These are phyloP conservation scores for Poronia punctata DNA, from an alignment of 495 filamentous ascomycete genomes.

Conservation along the genomic window DNA sequence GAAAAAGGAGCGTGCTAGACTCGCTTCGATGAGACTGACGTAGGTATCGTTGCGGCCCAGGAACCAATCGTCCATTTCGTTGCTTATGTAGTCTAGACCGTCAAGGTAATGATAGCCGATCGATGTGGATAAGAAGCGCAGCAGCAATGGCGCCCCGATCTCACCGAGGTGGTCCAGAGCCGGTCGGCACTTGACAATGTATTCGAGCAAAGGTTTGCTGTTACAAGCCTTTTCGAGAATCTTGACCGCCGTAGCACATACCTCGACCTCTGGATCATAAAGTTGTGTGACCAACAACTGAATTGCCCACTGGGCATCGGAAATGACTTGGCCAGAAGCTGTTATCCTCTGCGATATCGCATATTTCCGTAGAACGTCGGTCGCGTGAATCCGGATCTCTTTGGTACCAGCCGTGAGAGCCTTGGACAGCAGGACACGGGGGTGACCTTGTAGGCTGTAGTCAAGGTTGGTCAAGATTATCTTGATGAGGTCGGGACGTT, in stretches of 20 bases:
- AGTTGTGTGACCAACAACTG: constrained; percentile 92
- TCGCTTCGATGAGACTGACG: constrained; percentile 90
- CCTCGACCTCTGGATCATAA: constrained; percentile 94
- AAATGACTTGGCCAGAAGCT: constrained; percentile 30
- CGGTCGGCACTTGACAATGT: constrained; percentile 93
- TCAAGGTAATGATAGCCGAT: constrained; percentile 97
- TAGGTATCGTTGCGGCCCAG: constrained; percentile 90
- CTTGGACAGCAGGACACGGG: constrained; percentile 86
- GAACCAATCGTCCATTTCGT: constrained; percentile 99
- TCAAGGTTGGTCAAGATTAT: constrained; percentile 84
- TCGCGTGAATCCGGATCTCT: constrained; percentile 80
- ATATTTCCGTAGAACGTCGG: constrained; percentile 77
- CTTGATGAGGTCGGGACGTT: constrained; percentile 84
- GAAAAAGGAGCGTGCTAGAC: constrained; percentile 79
- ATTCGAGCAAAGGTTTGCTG: constrained; percentile 78
- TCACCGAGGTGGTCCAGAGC: constrained; percentile 93
- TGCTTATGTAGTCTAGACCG: constrained; percentile 93
- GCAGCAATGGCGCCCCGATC: constrained; percentile 87
- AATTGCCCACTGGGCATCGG: constrained; percentile 84
- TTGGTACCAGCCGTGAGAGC: constrained; percentile 87
- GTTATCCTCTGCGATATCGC: constrained; percentile 46
- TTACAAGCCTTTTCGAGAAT: constrained; percentile 98
- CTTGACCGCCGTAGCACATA: constrained; percentile 91
- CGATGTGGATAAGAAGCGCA: constrained; percentile 90
- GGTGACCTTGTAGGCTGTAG: constrained; percentile 77